Base-by-base conservation (phyloP, 2,329 filamentous ascomycete species). In the Ascochyta lentis region DNA sequence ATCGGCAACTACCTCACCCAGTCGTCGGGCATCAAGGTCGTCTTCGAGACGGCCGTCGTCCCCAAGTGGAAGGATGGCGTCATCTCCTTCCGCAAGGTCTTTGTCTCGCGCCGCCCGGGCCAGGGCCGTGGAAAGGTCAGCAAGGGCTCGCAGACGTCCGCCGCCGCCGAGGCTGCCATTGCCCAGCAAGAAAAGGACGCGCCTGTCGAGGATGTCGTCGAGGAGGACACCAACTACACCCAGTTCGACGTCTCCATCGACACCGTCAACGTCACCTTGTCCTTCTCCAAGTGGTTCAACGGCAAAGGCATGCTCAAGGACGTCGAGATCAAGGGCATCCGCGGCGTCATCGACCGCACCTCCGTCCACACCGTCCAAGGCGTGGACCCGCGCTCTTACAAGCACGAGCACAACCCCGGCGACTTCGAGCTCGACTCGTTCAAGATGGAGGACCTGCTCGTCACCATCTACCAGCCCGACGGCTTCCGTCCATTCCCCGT, bases 231-330 rank as follows among this genome's bases (percentile, higher is more conserved):
- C 16, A 99, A 99, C 71, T 99, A 98, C 74, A 97, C 93, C 0
- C 95, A 99, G 66, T 99, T 97, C 66, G 95, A 99, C 70, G 81
- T 99, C 15, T 96, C 92, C 0, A 91, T 99, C 56, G 91, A 95
- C 60, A 96, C 91, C 0, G 91, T 99, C 59, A 96, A 99, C 69
- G 94, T 99, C 38, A 98, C 94, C 0, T 76, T 99, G 24, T 99
- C 95, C 0, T 98, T 99, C 66, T 84, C 92, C n/a, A 98, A 97
- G 73, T 99, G 95, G 95, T 96, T 96, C 86, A 98, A 96, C 66
- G 94, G 95, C 22, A 97, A 94, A 75, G 95, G 95, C 0, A 83
- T 96, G 6, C 80, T 99, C 8, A 89, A 91, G 66, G 91, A 98
- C 71, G 95, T 99, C 38, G 92, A 97, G 71, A 89, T 99, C 48